phyloP scores from a whole-genome alignment of 495 filamentous ascomycete genomes.

The Aspergillus bridgeri region DNA sequence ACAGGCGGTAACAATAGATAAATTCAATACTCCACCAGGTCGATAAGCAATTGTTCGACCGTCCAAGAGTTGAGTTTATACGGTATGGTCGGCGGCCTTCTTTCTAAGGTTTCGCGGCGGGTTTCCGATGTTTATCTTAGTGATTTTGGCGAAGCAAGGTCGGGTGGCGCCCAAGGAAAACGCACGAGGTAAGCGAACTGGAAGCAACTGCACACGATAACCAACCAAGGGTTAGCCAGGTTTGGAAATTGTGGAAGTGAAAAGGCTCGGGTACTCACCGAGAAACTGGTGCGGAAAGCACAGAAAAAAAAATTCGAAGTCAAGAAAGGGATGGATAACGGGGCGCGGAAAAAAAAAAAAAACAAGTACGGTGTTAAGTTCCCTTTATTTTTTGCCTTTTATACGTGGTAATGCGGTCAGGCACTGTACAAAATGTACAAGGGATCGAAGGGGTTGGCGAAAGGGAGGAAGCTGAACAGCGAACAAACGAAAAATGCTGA shows the following conservation, averaged over 20 bases:
- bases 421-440: constrained; percentile 39
- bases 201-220: constrained; percentile 12
- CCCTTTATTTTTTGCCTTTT: constrained; percentile 10
- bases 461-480: constrained; percentile 30
- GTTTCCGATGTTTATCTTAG: not conserved
- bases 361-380: constrained; percentile 18
- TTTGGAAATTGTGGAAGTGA: not conserved
- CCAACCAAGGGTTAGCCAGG: constrained; percentile 8
- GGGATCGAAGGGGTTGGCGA: constrained; percentile 29
- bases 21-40: not conserved
- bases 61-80: not conserved
- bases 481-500: constrained; percentile 32
- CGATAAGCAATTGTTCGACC: not conserved
- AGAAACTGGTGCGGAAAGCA: not conserved
- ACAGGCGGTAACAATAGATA: not conserved
- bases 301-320: constrained; percentile 9
- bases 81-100: not conserved
- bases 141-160: not conserved
- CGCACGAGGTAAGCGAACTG: constrained; percentile 10
- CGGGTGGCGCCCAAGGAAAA: not conserved
- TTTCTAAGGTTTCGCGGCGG: too few species aligned
- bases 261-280: not conserved
- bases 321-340: constrained; percentile 4
- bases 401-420: constrained; percentile 22
- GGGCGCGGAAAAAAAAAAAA: constrained; percentile 6